Evolutionary conservation across 768 basidiomycete species (phyloP).

Genomic region (Flagelloscypha sp.): DNA sequence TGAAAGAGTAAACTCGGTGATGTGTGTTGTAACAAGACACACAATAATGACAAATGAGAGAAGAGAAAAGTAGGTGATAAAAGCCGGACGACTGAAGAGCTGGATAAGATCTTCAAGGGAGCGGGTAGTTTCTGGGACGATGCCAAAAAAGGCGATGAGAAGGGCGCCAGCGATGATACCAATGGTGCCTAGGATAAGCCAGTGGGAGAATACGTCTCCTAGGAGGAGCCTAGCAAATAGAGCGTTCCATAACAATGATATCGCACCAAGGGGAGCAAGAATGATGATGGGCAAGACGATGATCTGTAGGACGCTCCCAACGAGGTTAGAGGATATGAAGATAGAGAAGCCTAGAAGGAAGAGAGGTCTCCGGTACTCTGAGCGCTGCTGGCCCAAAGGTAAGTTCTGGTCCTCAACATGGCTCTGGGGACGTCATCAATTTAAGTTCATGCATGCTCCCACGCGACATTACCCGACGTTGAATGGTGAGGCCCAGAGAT

Average conservation of each 20-base stretch:
- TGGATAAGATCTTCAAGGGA: conserved; percentile 76
- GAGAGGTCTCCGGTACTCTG: conserved; percentile 77
- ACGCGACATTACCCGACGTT: too few species aligned
- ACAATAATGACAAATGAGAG: conserved; percentile 52
- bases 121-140: conserved; percentile 82
- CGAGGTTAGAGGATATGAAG: conserved; percentile 82
- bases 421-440: too few species aligned
- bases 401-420: conserved; percentile 76
- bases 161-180: conserved; percentile 85
- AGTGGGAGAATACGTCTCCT: conserved; percentile 77
- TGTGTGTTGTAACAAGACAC: conserved; percentile 64
- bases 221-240: conserved; percentile 81
- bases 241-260: conserved; percentile 91
- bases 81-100: conserved; percentile 68
- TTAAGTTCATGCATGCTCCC: too few species aligned
- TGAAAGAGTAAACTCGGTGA: conserved; percentile 55
- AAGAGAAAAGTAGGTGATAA: conserved; percentile 74
- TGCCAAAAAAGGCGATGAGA: conserved; percentile 85
- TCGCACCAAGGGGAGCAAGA: conserved; percentile 87
- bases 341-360: conserved; percentile 85
- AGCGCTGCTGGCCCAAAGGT: conserved; percentile 52
- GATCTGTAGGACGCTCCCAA: conserved; percentile 87
- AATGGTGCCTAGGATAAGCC: conserved; percentile 80
- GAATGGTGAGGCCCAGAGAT: conserved; percentile 83
- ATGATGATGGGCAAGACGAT: conserved; percentile 92